A percentile compares a stretch with the other conserved stretches of the same genome.
These are phyloP conservation scores for Sclerotinia subarctica DNA, from an alignment of 2,329 filamentous ascomycete genomes.

Conservation along the genomic window DNA sequence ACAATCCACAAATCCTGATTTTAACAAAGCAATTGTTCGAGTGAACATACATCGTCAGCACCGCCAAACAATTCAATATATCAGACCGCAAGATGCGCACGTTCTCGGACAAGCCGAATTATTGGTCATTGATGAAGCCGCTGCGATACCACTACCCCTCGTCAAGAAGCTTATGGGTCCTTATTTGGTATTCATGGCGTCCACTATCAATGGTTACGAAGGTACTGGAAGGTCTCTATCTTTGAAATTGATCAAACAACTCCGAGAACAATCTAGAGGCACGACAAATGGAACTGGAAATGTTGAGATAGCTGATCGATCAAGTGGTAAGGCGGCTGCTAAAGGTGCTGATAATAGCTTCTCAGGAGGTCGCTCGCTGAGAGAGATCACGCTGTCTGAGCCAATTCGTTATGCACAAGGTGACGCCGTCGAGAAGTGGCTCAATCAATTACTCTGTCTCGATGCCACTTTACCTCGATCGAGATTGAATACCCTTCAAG, in stretches of 20 bases:
- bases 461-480: conserved; percentile 85
- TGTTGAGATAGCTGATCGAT: conserved; percentile 70
- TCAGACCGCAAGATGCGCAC: conserved; percentile 92
- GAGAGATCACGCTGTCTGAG: conserved; percentile 89
- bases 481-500: conserved; percentile 41
- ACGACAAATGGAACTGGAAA: conserved; percentile 53
- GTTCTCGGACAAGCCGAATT: conserved; percentile 93
- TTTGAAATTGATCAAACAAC: conserved; percentile 93
- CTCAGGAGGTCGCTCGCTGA: conserved; percentile 70
- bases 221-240: conserved; percentile 93
- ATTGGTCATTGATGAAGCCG: conserved; percentile 94
- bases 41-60: conserved; percentile 95
- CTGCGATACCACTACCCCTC: conserved; percentile 88
- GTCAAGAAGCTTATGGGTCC: conserved; percentile 94
- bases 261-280: conserved; percentile 84
- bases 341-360: conserved; percentile 60
- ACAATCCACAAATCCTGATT: conserved; percentile 95
- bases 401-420: conserved; percentile 92
- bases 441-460: conserved; percentile 89
- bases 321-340: conserved; percentile 64
- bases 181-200: conserved; percentile 98
- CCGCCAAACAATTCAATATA: conserved; percentile 97
- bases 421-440: conserved; percentile 91
- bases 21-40: conserved; percentile 97
- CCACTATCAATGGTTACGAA: conserved; percentile 98